Evolutionary conservation across 2,329 filamentous ascomycete genomes (phyloP).

Genomic region (Aspergillus sp.): DNA sequence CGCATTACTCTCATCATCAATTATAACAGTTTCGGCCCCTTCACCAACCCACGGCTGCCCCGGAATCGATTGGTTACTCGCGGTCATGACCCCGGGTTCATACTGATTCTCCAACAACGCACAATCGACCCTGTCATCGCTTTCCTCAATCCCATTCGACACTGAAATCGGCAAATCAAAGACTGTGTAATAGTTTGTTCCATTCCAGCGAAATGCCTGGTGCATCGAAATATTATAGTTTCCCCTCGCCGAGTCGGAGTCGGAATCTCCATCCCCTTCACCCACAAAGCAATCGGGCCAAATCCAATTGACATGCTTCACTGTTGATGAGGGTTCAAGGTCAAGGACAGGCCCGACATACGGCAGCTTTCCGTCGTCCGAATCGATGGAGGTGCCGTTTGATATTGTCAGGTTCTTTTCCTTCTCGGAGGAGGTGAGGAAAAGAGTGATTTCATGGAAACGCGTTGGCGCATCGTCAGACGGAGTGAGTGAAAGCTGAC

Average conservation of each 20-base stretch:
- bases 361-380: no score
- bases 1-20: no score
- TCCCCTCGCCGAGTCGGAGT: constrained; percentile 55
- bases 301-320: constrained; percentile 71
- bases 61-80: no score
- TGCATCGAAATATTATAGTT: constrained; percentile 71
- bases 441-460: no score
- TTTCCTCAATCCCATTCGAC: constrained; percentile 59
- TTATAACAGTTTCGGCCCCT: no score
- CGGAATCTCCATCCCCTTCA: constrained; percentile 54
- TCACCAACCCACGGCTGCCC: no score
- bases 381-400: no score
- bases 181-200: constrained; percentile 64
- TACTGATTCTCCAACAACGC: constrained; percentile 15
- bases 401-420: no score
- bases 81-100: background rate
- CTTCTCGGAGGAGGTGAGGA: no score
- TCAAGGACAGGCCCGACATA: constrained; percentile 12
- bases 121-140: constrained; percentile 25
- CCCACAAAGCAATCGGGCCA: constrained; percentile 70
- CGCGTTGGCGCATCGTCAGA: no score
- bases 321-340: constrained; percentile 65
- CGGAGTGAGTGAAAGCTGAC: no score
- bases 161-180: constrained; percentile 69
- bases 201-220: constrained; percentile 67